Evolutionary conservation across 306 rosid species (phyloP).

Genomic region (Macrotyloma uniflorum): DNA sequence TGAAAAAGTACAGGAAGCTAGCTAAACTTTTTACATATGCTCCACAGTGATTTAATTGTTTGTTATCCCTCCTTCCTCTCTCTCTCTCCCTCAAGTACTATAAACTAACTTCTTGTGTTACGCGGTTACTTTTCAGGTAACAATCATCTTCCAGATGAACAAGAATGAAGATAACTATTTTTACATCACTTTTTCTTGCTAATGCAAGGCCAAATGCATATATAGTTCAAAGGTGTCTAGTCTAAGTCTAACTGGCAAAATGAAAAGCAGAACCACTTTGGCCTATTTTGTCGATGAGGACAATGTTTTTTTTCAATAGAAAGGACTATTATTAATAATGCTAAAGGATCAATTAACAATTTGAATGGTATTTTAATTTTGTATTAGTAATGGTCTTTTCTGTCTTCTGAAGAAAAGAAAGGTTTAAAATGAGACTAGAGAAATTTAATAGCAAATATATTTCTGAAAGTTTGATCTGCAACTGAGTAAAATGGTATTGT

Average conservation of each 20-base stretch:
- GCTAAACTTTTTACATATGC: constrained; percentile 48
- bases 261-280: constrained; percentile 38
- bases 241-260: constrained; percentile 15
- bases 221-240: constrained; percentile 13
- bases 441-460: not conserved
- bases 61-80: constrained; percentile 3
- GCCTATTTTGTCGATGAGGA: constrained; percentile 15
- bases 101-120: constrained; percentile 39
- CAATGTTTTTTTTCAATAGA: not conserved
- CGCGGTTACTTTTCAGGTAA: constrained; percentile 36
- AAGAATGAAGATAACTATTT: not conserved
- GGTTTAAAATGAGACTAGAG: not conserved
- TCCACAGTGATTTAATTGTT: constrained; percentile 31
- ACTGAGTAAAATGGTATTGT: not conserved
- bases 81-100: constrained; percentile 24
- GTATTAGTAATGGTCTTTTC: not conserved
- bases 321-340: not conserved
- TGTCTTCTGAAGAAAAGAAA: not conserved
- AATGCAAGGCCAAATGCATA: constrained; percentile 25
- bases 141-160: constrained; percentile 19
- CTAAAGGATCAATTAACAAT: not conserved
- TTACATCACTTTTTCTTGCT: constrained; percentile 18
- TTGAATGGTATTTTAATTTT: not conserved
- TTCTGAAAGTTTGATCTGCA: not conserved
- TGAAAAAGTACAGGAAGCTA: constrained; percentile 47